Base-by-base conservation (phyloP, 2,329 filamentous ascomycete genomes). In the Botrytis elliptica region DNA sequence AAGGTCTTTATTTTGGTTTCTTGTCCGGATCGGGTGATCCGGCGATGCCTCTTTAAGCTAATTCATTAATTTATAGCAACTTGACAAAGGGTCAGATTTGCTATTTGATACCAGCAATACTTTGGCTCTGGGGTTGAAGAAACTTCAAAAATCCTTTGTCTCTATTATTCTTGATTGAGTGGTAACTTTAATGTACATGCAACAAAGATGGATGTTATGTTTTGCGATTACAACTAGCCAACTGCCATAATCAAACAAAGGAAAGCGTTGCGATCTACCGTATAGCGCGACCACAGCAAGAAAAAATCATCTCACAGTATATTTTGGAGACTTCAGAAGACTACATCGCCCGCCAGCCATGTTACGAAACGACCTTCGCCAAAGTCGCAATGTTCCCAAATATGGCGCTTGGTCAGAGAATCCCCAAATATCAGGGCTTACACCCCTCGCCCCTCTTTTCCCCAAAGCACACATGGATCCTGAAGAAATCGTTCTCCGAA, bases 401-500 rank as follows among this genome's bases (percentile, higher is more conserved):
- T 71, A 71, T 65, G 57, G 57, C 36, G 18, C 70, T 4, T 71
- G 70, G 70, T 20, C 14, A 38, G 9, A 25, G 10, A 18, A 57
- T 25, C 9, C 44, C 18, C 25, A 46, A 4, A 71, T 71, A 46
- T 64, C 57, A 4, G 69, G 52, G 1, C 40, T 72, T 12, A 74
- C 73, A 2, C 73, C 73, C 25, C 72, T 71, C 8, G 4, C 66
- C 4, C 38, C 49, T 10, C 44, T 71, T 20, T 71, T 44, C 7
- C 67, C 72, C 3, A 55, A 42, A 29, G 1, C 25, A 14, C 3
- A 22, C 3, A n/a, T 57, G 22, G 49, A 73, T 29, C 33, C 20
- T 18, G 18, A 16, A n/a, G n/a, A 25, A 20, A 5, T 52, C 3
- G 16, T 10, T 20, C 10, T 29, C 3, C 59, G 62, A 38, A 20